These are phyloP conservation scores for Penicillium goetzii DNA, from an alignment of 495 filamentous ascomycete genomes.

Conservation along the genomic window DNA sequence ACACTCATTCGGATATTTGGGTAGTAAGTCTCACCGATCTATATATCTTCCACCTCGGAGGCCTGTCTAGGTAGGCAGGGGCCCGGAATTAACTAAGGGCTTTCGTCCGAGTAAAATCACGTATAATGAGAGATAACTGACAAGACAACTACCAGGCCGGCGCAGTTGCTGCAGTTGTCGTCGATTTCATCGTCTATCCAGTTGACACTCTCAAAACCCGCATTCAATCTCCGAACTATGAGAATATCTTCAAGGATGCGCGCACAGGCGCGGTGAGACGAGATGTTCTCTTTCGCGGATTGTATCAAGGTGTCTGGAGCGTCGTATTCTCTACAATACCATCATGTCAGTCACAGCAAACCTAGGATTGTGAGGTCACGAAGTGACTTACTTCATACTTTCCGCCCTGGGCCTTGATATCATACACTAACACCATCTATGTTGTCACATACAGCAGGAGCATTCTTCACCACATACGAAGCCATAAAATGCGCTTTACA, in stretches of 20 bases:
- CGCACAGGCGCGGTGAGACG: conserved; percentile 56
- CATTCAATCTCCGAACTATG: conserved; percentile 76
- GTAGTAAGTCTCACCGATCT: conserved; percentile 39
- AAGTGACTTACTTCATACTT: no score
- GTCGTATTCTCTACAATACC: conserved; percentile 87
- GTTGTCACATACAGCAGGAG: conserved; percentile 60
- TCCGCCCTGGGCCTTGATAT: no score
- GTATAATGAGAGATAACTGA: background rate
- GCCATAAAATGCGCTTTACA: conserved; percentile 63
- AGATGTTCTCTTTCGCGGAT: conserved; percentile 65
- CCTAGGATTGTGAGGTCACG: no score
- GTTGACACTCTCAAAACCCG: conserved; percentile 87
- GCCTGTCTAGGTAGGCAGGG: no score
- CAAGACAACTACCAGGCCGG: conserved; percentile 60
- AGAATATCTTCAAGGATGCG: conserved; percentile 60
- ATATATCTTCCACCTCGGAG: background rate
- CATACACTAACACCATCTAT: background rate
- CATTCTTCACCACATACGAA: conserved; percentile 93
- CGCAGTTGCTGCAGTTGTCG: conserved; percentile 76
- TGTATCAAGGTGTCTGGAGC: conserved; percentile 89
- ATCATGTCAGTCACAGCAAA: conserved; percentile 59
- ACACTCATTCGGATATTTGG: conserved; percentile 57
- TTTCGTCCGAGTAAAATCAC: background rate
- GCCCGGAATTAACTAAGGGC: background rate
- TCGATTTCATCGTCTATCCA: conserved; percentile 81